Conservation (phyloP, 2,329 filamentous ascomycete genomes). For the Tolypocladium endophyticum region DNA sequence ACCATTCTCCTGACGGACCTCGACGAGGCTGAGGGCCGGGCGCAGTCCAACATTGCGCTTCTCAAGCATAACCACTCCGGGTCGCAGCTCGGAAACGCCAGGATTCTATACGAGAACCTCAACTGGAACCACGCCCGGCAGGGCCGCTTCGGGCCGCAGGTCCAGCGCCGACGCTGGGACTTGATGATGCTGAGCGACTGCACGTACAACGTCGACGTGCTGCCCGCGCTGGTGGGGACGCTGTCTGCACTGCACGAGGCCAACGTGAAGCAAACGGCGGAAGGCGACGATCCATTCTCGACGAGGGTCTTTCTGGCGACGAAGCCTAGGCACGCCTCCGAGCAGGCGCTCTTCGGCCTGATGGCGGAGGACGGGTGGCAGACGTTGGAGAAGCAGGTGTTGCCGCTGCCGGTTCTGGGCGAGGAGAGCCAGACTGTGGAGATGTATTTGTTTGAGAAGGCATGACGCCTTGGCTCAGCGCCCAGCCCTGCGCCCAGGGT, state of each 20-base stretch:
- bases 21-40: constrained; percentile 39
- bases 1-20: constrained; percentile 46
- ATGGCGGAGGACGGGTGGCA: constrained; percentile 35
- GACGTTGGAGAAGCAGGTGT: constrained; percentile 25
- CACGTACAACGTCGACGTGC: constrained; percentile 49
- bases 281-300: constrained; percentile 7
- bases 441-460: constrained; percentile 39
- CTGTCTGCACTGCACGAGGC: constrained; percentile 35
- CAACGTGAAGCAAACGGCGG: constrained; percentile 16
- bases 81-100: constrained; percentile 5
- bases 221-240: constrained; percentile 42
- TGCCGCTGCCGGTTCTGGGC: constrained; percentile 36
- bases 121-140: constrained; percentile 44
- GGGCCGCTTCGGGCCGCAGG: constrained; percentile 31
- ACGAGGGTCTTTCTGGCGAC: constrained; percentile 43
- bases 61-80: constrained; percentile 8
- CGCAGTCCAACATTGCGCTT: constrained; percentile 33
- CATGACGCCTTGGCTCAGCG: neutral
- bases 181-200: constrained; percentile 47
- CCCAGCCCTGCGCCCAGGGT: neutral
- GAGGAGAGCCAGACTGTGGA: constrained; percentile 35
- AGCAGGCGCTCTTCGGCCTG: constrained; percentile 36
- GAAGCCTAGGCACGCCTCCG: constrained; percentile 45
- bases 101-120: constrained; percentile 40
- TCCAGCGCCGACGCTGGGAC: constrained; percentile 34